Evolutionary conservation across 2,329 filamentous ascomycete species (phyloP).

Genomic region (Fusarium sulawesiense): DNA sequence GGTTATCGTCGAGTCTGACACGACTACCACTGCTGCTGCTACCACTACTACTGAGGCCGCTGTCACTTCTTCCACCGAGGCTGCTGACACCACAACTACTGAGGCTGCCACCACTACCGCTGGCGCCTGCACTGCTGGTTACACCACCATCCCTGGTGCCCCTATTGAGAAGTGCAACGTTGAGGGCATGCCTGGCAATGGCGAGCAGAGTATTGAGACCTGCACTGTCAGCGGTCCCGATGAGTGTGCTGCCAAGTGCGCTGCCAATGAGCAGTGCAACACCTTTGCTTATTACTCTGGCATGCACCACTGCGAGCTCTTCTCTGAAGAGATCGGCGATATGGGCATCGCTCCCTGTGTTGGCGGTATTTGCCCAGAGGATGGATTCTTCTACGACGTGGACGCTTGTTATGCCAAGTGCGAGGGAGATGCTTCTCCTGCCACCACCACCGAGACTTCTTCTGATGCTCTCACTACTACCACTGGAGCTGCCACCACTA

Average conservation of each 20-base stretch:
- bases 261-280: background rate
- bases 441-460: background rate
- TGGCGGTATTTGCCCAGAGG: background rate
- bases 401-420: constrained; percentile 6
- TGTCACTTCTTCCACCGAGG: background rate
- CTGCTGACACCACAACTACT: background rate
- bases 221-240: background rate
- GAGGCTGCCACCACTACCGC: background rate
- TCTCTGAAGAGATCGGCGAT: background rate
- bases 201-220: background rate
- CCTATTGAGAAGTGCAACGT: background rate
- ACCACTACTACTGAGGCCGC: background rate
- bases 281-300: background rate
- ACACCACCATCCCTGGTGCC: background rate
- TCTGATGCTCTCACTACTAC: constrained; percentile 1
- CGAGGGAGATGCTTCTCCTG: background rate
- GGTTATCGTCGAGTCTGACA: background rate
- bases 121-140: background rate
- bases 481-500: background rate
- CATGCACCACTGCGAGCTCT: background rate
- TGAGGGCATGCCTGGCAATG: background rate
- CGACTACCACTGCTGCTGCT: background rate
- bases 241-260: background rate
- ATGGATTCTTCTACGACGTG: background rate
- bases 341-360: background rate